These are phyloP conservation scores for Fusarium proliferatum DNA, from an alignment of 2,329 filamentous ascomycete genomes.

Conservation along the genomic window DNA sequence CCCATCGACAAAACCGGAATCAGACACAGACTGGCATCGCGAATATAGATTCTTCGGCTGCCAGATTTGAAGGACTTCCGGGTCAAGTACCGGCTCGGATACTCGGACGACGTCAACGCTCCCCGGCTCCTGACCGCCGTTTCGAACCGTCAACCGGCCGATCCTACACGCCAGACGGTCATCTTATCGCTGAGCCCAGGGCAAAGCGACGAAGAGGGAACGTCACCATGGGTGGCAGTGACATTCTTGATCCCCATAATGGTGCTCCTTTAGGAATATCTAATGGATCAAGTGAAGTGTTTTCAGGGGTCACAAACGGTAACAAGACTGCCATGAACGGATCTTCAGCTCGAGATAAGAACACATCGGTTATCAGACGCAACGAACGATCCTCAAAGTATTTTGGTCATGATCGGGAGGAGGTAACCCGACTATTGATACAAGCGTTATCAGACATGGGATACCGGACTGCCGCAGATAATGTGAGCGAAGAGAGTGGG, in stretches of 20 bases:
- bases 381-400: conserved; percentile 60
- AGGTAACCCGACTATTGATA: conserved; percentile 91
- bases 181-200: conserved; percentile 34
- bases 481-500: conserved; percentile 83
- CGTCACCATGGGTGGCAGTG: conserved; percentile 72
- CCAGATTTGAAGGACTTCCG: conserved; percentile 39
- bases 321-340: conserved; percentile 66
- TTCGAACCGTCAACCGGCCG: conserved; percentile 49
- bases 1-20: conserved; percentile 39
- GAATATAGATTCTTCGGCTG: conserved; percentile 56
- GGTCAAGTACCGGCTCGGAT: conserved; percentile 52
- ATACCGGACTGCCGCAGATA: conserved; percentile 80
- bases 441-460: conserved; percentile 91
- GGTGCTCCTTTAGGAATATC: conserved; percentile 57
- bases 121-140: conserved; percentile 50
- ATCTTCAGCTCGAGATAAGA: conserved; percentile 54
- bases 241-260: conserved; percentile 63
- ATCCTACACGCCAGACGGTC: conserved; percentile 33
- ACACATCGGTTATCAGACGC: conserved; percentile 11
- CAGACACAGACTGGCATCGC: conserved; percentile 48
- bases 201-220: conserved; percentile 68
- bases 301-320: conserved; percentile 57
- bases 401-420: conserved; percentile 88
- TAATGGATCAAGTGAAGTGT: conserved; percentile 56
- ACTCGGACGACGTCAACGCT: conserved; percentile 67